Evolutionary conservation across 108 stramenopile genomes (phyloP), one percentile per base, ranked within the genome.

Genomic region (Cyclostephanos tholiformis): DNA sequence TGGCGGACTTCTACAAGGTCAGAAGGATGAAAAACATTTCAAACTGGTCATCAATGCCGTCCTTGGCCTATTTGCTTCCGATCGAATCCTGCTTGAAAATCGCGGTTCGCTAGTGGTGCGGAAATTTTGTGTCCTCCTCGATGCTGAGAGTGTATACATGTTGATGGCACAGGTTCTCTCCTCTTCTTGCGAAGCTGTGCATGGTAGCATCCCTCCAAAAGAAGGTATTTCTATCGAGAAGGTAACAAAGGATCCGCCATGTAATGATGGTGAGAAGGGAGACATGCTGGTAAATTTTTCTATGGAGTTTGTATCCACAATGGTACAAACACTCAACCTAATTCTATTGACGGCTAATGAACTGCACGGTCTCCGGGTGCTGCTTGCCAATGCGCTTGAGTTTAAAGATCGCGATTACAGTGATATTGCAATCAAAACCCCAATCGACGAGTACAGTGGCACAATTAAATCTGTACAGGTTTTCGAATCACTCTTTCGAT

Each of bases 311-410:
- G 88, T 91, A 23, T 84, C 89, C 32, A 92, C 98, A 20, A 97
- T 99, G 97, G 96, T 99, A 6, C 97, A 99, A 83, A 96, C 97
- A 9, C 92, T 99, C 25, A 98, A 96, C 70, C 84, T 99, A 16
- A 97, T 99, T 58, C 79, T 99, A 22, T 84, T 99, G 19, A 99
- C 99, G 23, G 97, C 97, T 9, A 86, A 88, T 23, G 99, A 99
- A 80, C 80, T 99, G 19, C 86, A 88, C n/a, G 95, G 92, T 46
- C 67, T 99, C 35, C 83, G 99, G 29, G 82, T 80, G 9, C 72
- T 83, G 17, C 83, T 97, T 29, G 78, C 88, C 56, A 63, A 69
- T n/a, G 75, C 79, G 22, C 86, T 89, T 63, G 75, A 71, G 30
- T 11, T n/a, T 10, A 62, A 30, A 35, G 74, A 65, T 52, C 32